These are phyloP conservation scores for Trypanosoma brucei DNA, from an alignment of 208 protist genomes.

Conservation along the genomic window DNA sequence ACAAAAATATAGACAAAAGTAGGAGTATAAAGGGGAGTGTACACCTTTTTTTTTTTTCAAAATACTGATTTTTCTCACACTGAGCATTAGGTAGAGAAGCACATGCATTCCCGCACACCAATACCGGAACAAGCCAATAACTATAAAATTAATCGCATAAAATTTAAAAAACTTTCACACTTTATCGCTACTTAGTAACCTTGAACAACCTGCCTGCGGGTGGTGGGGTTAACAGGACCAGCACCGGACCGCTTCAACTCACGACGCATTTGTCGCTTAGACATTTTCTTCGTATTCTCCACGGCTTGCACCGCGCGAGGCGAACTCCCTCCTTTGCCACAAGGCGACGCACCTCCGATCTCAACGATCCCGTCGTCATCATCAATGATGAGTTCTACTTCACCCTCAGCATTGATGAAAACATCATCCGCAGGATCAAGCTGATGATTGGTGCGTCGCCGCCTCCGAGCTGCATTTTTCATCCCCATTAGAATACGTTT, in stretches of 20 bases:
- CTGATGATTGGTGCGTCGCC: slow-evolving; percentile 70
- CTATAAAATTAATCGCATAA: too few species aligned
- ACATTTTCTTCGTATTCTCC: slow-evolving; percentile 30
- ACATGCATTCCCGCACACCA: too few species aligned
- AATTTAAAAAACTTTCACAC: too few species aligned
- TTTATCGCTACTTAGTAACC: slow-evolving; percentile 29
- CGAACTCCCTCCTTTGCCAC: slow-evolving; percentile 10
- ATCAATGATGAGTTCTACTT: slow-evolving; percentile 82
- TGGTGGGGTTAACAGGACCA: slow-evolving; percentile 50
- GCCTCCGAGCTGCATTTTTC: slow-evolving; percentile 29
- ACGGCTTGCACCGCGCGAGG: slow-evolving; percentile 8
- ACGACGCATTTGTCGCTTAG: slow-evolving; percentile 65
- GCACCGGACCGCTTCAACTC: slow-evolving; percentile 53
- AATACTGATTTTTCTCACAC: too few species aligned
- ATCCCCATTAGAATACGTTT: slow-evolving; percentile 25
- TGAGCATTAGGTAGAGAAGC: too few species aligned
- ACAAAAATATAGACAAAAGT: too few species aligned
- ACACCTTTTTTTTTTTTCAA: too few species aligned
- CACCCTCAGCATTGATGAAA: slow-evolving; percentile 72
- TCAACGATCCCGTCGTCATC: slow-evolving; percentile 86
- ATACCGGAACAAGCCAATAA: too few species aligned
- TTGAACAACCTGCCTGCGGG: slow-evolving; percentile 52
- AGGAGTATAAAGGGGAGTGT: too few species aligned
- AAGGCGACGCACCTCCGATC: slow-evolving; percentile 25
- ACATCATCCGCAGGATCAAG: slow-evolving; percentile 65